Evolutionary conservation across 106 monocot species (phyloP), one percentile per base, ranked within the genome.

Genomic region (Apostasia ramifera): DNA sequence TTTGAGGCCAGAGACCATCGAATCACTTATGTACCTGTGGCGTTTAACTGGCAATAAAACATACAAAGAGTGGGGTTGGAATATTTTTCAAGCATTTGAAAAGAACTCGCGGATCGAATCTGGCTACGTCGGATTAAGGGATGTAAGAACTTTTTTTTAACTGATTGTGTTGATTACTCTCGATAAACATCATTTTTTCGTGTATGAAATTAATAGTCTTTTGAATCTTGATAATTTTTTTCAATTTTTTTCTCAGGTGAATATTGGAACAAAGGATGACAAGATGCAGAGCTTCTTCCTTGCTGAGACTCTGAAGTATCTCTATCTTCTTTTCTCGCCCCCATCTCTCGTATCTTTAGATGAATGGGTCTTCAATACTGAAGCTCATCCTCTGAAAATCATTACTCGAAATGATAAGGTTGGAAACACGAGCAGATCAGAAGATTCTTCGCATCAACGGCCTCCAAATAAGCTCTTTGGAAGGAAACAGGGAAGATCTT

Each of bases 11-110:
- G 93, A 94, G 80, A 94, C 93, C 11, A 67, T 94, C 14, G 93
- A 94, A 14, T 94, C 93, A 14, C 76, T 94, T 1, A 57, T 90
- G 86, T 94, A 94, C 55, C 76, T 94, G 1, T 94, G 84, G 81
- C 86, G 93, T 53, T 46, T 87, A 40, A 94, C 93, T 55, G 93
- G 93, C 54, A 86, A 94, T 60, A 90, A 87, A 73, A 94, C 86
- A 40, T 94, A 94, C 71, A 84, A 90, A 76, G 93, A 94, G 5
- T 94, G 93, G 93, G 93, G 93, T 45, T 94, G 93, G 93, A 84
- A 94, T 55, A 94, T 94, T 73, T 94, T 94, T 71, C 89, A 90
- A 79, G 93, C 93, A 47, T 94, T 94, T 82, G 93, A 94, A 57
- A 94, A 84, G 76, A 86, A 94, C 52, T 94, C 93, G 6, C 89